phyloP scores from a whole-genome alignment of 345 rosid genomes.

The Ailanthus altissimus region DNA sequence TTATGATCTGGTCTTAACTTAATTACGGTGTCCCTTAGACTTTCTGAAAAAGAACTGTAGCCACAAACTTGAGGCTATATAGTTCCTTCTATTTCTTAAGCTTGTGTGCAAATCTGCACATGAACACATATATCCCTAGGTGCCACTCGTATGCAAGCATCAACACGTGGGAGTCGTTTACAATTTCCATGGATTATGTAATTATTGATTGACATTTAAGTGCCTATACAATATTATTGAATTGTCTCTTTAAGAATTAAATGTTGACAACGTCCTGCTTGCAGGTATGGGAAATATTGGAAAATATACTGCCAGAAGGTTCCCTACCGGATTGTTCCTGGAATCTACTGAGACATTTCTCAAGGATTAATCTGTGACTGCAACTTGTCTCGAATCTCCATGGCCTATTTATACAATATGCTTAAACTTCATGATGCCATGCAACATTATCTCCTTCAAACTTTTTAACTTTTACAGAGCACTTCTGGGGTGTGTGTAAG shows the following conservation, averaged over 20 bases:
- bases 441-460: background rate
- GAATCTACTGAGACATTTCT: slow-evolving; percentile 54
- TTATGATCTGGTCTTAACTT: background rate
- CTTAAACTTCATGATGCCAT: background rate
- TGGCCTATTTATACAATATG: background rate
- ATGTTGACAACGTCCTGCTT: background rate
- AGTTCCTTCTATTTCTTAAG: background rate
- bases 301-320: slow-evolving; percentile 85
- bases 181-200: background rate
- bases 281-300: slow-evolving; percentile 94
- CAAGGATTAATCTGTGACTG: background rate
- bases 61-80: background rate
- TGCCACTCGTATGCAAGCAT: too few species aligned
- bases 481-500: background rate
- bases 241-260: slow-evolving; percentile 26
- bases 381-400: slow-evolving; percentile 40
- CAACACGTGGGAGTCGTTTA: too few species aligned
- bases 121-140: too few species aligned
- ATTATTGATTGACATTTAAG: background rate
- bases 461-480: background rate
- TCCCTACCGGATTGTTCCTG: slow-evolving; percentile 69
- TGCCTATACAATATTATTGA: background rate
- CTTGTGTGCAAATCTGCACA: background rate
- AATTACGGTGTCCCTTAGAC: too few species aligned
- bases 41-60: background rate